These are phyloP conservation scores for Histomonas meleagridis DNA, from an alignment of 208 protist genomes.

Conservation along the genomic window DNA sequence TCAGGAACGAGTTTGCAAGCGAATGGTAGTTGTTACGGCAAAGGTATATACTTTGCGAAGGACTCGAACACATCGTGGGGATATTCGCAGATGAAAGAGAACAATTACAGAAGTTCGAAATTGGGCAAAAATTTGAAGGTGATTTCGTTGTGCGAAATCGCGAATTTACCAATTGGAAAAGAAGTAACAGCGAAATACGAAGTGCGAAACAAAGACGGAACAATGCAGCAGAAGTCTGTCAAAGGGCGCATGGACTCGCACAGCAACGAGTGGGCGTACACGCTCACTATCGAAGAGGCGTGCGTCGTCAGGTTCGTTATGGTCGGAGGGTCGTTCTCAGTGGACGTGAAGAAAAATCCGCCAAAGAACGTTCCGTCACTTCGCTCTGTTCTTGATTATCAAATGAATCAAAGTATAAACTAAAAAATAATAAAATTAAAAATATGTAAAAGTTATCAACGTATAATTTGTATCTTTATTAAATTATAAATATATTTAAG, in stretches of 20 bases:
- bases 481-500: no score
- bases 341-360: background rate
- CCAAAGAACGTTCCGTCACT: background rate
- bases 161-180: no score
- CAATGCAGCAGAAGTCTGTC: no score
- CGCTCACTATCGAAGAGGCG: background rate
- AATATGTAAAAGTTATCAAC: no score
- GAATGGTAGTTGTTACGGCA: background rate
- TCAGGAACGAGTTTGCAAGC: background rate
- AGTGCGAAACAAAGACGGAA: no score
- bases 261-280: background rate
- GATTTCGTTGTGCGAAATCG: no score
- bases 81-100: background rate
- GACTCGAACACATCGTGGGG: background rate
- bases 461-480: no score
- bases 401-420: no score
- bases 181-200: no score
- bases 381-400: background rate
- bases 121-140: background rate
- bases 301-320: background rate
- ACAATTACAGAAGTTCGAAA: background rate
- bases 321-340: no score
- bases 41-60: constrained; percentile 7
- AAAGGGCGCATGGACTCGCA: no score
- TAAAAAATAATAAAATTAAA: no score